Evolutionary conservation across 306 rosid genomes (phyloP).

Genomic region (Fragaria ananassa): DNA sequence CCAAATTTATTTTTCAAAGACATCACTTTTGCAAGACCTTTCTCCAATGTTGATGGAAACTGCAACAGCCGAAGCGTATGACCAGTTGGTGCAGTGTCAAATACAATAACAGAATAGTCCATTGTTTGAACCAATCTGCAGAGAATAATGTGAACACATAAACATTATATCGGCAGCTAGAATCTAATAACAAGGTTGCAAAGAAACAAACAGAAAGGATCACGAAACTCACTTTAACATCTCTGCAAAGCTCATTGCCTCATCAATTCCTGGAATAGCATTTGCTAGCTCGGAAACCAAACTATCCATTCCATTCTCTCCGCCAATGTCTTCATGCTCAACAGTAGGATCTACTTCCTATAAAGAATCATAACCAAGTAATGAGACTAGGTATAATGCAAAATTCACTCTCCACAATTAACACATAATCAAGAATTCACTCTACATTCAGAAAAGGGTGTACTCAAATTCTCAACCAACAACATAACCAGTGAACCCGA

Average conservation of each 20-base stretch:
- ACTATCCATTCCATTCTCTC: constrained; percentile 78
- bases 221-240: constrained; percentile 74
- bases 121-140: constrained; percentile 95
- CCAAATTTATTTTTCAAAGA: constrained; percentile 95
- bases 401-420: not conserved
- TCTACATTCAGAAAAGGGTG: not conserved
- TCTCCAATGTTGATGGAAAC: constrained; percentile 92
- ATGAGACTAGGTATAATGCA: not conserved
- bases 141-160: constrained; percentile 1
- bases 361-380: constrained; percentile 22
- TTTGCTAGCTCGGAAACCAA: constrained; percentile 79
- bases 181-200: not conserved
- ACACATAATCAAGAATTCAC: not conserved
- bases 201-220: constrained; percentile 6
- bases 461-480: constrained; percentile 2
- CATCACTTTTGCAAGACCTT: constrained; percentile 92
- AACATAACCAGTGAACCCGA: not conserved
- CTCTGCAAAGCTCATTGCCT: constrained; percentile 99
- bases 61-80: constrained; percentile 93
- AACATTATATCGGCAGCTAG: not conserved
- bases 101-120: constrained; percentile 97
- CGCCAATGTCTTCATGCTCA: constrained; percentile 61
- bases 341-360: constrained; percentile 98
- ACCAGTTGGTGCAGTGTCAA: constrained; percentile 99
- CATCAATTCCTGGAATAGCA: constrained; percentile 98